These are phyloP conservation scores for Aureobasidium sp. DNA, from an alignment of 2,329 filamentous ascomycete species.

Conservation along the genomic window DNA sequence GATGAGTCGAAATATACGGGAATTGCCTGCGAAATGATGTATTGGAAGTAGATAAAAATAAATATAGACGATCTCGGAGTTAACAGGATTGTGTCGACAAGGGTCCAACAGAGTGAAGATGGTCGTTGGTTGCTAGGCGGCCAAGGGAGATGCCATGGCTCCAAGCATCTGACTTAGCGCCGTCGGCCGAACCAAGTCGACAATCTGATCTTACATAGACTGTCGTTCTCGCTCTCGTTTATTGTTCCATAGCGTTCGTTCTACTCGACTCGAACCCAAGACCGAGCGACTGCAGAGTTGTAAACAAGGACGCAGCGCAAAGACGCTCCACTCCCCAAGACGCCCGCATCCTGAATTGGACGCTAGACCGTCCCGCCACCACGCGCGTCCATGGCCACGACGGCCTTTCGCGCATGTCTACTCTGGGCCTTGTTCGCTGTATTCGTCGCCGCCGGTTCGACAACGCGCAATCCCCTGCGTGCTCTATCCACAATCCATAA, in stretches of 20 bases:
- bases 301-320: not conserved
- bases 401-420: not conserved
- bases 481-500: constrained; percentile 66
- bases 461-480: constrained; percentile 65
- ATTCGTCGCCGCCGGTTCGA: constrained; percentile 40
- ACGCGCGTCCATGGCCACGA: not conserved
- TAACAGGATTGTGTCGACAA: not conserved
- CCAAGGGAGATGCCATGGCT: constrained; percentile 4
- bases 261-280: not conserved
- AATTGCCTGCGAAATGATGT: not conserved
- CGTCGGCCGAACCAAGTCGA: not conserved
- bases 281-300: not conserved
- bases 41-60: not conserved
- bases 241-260: not conserved
- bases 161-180: not conserved
- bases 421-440: constrained; percentile 15
- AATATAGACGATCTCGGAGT: not conserved
- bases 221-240: not conserved
- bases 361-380: constrained; percentile 3
- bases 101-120: not conserved
- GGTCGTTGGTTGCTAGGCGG: constrained; percentile 1
- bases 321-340: not conserved
- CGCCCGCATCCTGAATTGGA: not conserved
- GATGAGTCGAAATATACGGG: not conserved
- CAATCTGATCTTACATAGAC: not conserved